Evolutionary conservation across 2,329 filamentous ascomycete species (phyloP).

Genomic region (Pezicula neosporulosa): DNA sequence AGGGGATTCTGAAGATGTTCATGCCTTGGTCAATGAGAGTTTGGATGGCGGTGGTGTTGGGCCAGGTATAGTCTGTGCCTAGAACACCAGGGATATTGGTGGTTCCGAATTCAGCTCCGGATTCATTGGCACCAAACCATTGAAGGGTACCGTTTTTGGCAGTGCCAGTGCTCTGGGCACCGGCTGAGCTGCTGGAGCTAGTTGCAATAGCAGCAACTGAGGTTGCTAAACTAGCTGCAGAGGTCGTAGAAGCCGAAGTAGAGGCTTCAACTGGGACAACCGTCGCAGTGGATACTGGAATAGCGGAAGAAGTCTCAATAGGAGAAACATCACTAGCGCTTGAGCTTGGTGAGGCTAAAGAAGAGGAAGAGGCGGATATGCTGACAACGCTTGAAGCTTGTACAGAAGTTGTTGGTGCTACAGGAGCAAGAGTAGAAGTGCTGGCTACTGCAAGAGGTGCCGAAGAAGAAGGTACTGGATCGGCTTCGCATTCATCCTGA

Average conservation of each 20-base stretch:
- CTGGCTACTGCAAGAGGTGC: not conserved
- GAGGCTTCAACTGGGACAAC: not conserved
- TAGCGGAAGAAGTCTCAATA: not conserved
- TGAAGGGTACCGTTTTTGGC: not conserved
- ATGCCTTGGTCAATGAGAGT: not conserved
- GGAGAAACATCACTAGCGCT: not conserved
- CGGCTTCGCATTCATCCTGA: not conserved
- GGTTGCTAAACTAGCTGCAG: not conserved
- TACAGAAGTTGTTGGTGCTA: not conserved
- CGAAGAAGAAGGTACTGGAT: not conserved
- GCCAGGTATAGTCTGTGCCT: constrained; percentile 59
- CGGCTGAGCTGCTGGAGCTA: not conserved
- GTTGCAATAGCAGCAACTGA: not conserved
- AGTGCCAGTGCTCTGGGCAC: not conserved
- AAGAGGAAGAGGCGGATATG: not conserved
- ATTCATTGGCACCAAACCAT: constrained; percentile 32
- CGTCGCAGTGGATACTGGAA: not conserved
- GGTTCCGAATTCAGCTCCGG: constrained; percentile 61
- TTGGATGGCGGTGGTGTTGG: constrained; percentile 33
- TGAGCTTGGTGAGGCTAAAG: not conserved
- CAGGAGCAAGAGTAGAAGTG: not conserved
- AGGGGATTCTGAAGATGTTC: constrained; percentile 23
- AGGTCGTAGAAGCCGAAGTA: not conserved
- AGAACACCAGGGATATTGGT: constrained; percentile 50
- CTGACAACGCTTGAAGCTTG: not conserved